phyloP scores from a whole-genome alignment of 2,329 filamentous ascomycete genomes.

The Pseudogymnoascus sp. region DNA sequence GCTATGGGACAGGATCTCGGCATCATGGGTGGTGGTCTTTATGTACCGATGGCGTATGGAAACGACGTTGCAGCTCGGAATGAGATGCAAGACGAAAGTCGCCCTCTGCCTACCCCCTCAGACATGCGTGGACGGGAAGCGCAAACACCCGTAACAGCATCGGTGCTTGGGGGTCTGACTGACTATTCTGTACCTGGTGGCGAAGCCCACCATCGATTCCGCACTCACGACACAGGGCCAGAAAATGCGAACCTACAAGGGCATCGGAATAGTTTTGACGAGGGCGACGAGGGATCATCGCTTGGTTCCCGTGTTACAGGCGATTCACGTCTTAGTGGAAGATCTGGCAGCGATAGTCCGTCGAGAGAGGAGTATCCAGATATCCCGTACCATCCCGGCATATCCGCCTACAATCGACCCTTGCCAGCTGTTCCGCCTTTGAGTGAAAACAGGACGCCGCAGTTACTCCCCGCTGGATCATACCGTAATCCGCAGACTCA shows the following conservation, averaged over 20 bases:
- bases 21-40: constrained; percentile 64
- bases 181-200: constrained; percentile 37
- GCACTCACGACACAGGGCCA: constrained; percentile 39
- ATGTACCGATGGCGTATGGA: constrained; percentile 52
- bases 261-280: constrained; percentile 78
- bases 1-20: constrained; percentile 59
- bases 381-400: constrained; percentile 86
- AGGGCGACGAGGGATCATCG: constrained; percentile 70
- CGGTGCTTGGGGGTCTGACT: constrained; percentile 28
- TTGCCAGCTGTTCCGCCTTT: constrained; percentile 51
- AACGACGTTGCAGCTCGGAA: constrained; percentile 33
- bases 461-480: constrained; percentile 46
- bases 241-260: constrained; percentile 70
- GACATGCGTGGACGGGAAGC: constrained; percentile 27
- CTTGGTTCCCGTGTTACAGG: constrained; percentile 44
- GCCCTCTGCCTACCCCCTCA: constrained; percentile 41
- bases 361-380: constrained; percentile 70
- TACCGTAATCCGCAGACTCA: constrained; percentile 45
- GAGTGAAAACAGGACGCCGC: constrained; percentile 37
- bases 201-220: constrained; percentile 49
- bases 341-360: constrained; percentile 53
- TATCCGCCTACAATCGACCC: constrained; percentile 55
- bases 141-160: constrained; percentile 21
- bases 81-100: constrained; percentile 36
- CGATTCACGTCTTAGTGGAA: constrained; percentile 34